A percentile compares a stretch with the other conserved stretches of the same genome.
Evolutionary conservation across 345 rosid species (phyloP).

Genomic region (Litchi chinensis): DNA sequence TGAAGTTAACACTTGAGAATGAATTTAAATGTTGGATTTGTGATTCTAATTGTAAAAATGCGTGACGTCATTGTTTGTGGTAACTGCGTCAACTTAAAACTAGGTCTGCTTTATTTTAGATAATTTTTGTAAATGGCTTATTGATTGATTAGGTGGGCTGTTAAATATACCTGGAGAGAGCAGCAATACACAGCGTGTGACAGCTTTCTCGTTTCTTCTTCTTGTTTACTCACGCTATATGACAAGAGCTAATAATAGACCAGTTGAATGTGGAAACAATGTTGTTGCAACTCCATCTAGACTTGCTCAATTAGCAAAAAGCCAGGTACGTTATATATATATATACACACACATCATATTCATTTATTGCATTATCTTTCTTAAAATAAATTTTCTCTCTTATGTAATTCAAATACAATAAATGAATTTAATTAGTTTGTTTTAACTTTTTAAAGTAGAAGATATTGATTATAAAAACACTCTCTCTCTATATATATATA

Average conservation of each 20-base stretch:
- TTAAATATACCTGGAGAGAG: slow-evolving; percentile 52
- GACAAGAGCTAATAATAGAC: neutral
- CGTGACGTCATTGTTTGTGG: no score
- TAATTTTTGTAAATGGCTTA: neutral
- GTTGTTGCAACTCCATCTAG: slow-evolving; percentile 30
- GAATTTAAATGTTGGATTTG: no score
- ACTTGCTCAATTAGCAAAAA: slow-evolving; percentile 41
- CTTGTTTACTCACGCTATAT: slow-evolving; percentile 50
- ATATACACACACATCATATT: no score
- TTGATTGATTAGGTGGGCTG: slow-evolving; percentile 42
- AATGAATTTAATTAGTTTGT: no score
- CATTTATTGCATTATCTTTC: no score
- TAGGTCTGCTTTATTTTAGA: neutral
- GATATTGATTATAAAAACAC: no score
- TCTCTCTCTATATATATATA: no score
- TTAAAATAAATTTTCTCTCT: no score
- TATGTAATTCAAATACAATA: no score
- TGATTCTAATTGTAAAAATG: no score
- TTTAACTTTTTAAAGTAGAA: no score
- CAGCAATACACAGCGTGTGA: slow-evolving; percentile 52
- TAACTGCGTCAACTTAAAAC: neutral
- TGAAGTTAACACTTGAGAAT: no score
- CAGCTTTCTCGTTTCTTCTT: slow-evolving; percentile 50
- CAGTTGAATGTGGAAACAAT: slow-evolving; percentile 33
- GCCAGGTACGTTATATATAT: slow-evolving; percentile 50